Evolutionary conservation across 495 filamentous ascomycete species (phyloP).

Genomic region (Hapsidospora chrysogenum): DNA sequence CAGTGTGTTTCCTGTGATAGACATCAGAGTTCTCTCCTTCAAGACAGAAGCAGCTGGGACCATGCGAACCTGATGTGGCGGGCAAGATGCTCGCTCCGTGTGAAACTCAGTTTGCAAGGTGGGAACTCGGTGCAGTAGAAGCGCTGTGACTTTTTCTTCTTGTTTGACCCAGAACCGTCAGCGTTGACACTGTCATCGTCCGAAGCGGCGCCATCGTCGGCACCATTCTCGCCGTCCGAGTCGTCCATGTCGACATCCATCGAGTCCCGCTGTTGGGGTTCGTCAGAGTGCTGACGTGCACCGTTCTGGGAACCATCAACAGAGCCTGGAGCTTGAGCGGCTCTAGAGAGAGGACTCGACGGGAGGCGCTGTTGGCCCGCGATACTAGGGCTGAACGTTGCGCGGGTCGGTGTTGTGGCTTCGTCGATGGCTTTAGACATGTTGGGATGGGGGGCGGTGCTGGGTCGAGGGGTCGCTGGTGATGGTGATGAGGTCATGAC

Average conservation of each 20-base stretch:
- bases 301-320: constrained; percentile 24
- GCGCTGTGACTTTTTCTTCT: constrained; percentile 92
- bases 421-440: constrained; percentile 24
- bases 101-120: constrained; percentile 88
- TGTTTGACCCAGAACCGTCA: constrained; percentile 48
- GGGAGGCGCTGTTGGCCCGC: constrained; percentile 44
- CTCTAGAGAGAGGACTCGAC: constrained; percentile 35
- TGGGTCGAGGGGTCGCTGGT: constrained; percentile 36
- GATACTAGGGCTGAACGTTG: constrained; percentile 31
- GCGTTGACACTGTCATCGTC: constrained; percentile 59
- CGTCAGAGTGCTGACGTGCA: constrained; percentile 39
- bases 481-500: constrained; percentile 14
- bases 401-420: constrained; percentile 44
- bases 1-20: constrained; percentile 71
- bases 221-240: constrained; percentile 38
- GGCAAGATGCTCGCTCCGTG: constrained; percentile 87
- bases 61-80: constrained; percentile 78
- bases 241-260: constrained; percentile 67
- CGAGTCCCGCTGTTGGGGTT: constrained; percentile 38
- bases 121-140: constrained; percentile 98
- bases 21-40: neutral
- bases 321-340: constrained; percentile 28
- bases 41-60: too few species aligned
- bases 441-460: constrained; percentile 23
- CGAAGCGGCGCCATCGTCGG: constrained; percentile 49